Evolutionary conservation across 225 moss, liverwort and hornwort genomes (phyloP), one percentile per base, ranked within the genome.

Genomic region (Pleurozium schreberi): DNA sequence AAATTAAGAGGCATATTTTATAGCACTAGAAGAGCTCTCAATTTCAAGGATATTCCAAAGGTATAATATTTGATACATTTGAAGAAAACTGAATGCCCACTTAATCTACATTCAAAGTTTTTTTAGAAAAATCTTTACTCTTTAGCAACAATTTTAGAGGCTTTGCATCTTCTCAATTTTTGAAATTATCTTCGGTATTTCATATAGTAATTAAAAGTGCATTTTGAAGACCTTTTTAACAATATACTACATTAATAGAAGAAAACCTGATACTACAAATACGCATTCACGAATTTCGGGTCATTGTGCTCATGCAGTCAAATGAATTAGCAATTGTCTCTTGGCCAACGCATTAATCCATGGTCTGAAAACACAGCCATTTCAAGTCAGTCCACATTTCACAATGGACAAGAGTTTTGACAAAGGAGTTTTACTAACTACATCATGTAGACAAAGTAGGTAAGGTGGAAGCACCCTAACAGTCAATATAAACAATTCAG

Each of bases 301-400:
- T 31, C 18, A 2, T 27, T 74, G 18, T 47, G 9, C 15, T 16
- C 1, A 71, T 0, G 5, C 1, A 43, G 0, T 5, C 16, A 71
- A 42, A 42, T 70, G 42, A 70, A 25, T 14, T 42, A 3, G 25
- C 43, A 43, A 71, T 27, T n/a, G n/a, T n/a, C 27, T 15, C 5
- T 26, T 71, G 9, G 15, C 15, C 70, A 69, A 69, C 2, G 42
- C 26, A 70, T 26, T 1, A 42, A 42, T 42, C 70, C 9, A 27
- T 68, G 23, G 5, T 70, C 0, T 40, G 4, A 73, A 73, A 31
- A 47, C 2, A 74, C 17, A 30, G 9, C 3, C 73, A 73, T 45
- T 30, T 43, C 10, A 45, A 45, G 4, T 53, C 16, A 17, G 18
- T 27, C 6, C 0, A 19, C 19, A 31, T 74, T 74, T 18, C 4